Base-by-base conservation (phyloP, 1,284 basidiomycete genomes). In the Apiotrichum domesticum region DNA sequence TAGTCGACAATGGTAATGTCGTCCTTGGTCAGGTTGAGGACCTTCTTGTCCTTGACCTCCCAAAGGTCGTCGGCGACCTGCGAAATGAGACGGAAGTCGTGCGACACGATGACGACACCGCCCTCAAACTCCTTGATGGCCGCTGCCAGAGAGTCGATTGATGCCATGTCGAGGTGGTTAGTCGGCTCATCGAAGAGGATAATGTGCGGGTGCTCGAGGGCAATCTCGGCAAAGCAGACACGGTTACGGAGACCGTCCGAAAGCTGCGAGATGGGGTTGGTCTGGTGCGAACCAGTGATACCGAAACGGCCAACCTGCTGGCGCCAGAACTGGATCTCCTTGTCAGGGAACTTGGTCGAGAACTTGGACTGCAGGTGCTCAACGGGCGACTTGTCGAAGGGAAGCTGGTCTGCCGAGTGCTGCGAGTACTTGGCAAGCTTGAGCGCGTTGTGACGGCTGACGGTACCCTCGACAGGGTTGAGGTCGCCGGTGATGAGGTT, bases 391-490 rank as follows among this genome's bases (percentile, higher is more conserved):
- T 86, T 85, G 68, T 95, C 87, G 79, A 96, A 98, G 21, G 95
- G 96, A 37, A 98, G 84, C 77, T 98, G 96, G 78, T 99, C 96
- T 34, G 96, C 94, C 54, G 89, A 93, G 80, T 99, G 96, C 80
- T 99, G 96, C 41, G 89, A 93, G 83, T 98, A 98, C 77, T 93
- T 94, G 63, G 90, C 92, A 59, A 98, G 85, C 79, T 98, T 98
- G 68, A 99, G 82, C 40, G 82, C 83, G 51, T 87, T 81, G 77
- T 98, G 95, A 67, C 91, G 90, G 51, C 87, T 88, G 65, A 98
- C 77, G 32, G 88, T 88, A 51, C 95, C 95, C 72, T 90, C 84
- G 59, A 79, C 79, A 2, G 96, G 92, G 66, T 88, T 86, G 40
- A 96, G 82, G 13, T 75, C 82, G 52, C 90, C 84, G 8, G 89